Evolutionary conservation across 2,329 filamentous ascomycete genomes (phyloP), one percentile per base, ranked within the genome.

Genomic region (Lomentospora prolificans): DNA sequence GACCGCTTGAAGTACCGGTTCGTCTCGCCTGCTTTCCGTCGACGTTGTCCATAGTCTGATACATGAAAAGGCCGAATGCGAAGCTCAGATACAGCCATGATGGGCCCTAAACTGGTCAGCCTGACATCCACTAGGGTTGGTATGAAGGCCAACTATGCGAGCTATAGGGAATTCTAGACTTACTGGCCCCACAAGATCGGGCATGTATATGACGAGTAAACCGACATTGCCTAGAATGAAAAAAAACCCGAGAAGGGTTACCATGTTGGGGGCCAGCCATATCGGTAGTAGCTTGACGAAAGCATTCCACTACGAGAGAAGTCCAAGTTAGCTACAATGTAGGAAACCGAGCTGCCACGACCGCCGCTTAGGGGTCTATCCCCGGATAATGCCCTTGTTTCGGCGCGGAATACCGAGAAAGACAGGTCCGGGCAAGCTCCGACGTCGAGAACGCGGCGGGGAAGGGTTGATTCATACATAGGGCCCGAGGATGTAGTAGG

Each of bases 41-140:
- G 61, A 97, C 87, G 70, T 99, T 99, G 76, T 99, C 94, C 86
- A 99, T 91, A 12, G 94, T 99, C 63, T 94, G 95, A 72, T 97
- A 95, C 89, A 95, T 94, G 86, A 95, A 99, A 58, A 99, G 80
- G 41, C 94, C 94, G 61, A 95, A 81, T 1, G 91, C 92, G 70
- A 97, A 97, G 72, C 90, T 96, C 68, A 89, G 95, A 75, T 96
- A 97, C 19, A 97, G 71, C 92, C 94, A 97, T 64, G 86, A 80
- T 7, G 91, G 90, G 19, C 85, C 89, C 85, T 94, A 52, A 14
- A 58, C 9, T 3, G 3, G 48, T 51, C 25, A 22, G 19, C 48
- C 39, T 27, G 51, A 12, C 51, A 57, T 64, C 33, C 63, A 59
- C 44, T n/a, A n/a, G n/a, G n/a, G n/a, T n/a, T n/a, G n/a, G n/a